A percentile compares a stretch with the other conserved stretches of the same genome.
Evolutionary conservation across 228 moss, liverwort and hornwort genomes (phyloP).

Genomic region (Sphagnum fallax): DNA sequence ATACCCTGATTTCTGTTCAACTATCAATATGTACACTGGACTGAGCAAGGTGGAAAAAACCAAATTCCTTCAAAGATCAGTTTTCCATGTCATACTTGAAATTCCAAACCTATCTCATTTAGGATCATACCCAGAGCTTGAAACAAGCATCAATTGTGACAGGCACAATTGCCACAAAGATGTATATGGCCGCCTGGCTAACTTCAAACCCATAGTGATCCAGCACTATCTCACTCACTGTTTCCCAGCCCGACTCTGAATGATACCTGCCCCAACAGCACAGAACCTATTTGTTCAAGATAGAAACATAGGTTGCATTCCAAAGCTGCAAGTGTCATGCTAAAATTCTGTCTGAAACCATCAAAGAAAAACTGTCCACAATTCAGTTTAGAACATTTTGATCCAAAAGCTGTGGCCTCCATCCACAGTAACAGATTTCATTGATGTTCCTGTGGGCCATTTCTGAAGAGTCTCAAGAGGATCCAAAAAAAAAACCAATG

Average conservation of each 20-base stretch:
- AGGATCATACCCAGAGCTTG: constrained; percentile 83
- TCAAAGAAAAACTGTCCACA: too few relatives aligned
- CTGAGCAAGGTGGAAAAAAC: not conserved
- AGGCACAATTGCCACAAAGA: constrained; percentile 93
- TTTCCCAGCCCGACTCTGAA: constrained; percentile 98
- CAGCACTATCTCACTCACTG: constrained; percentile 90
- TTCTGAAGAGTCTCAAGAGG: too few relatives aligned
- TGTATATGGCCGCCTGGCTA: constrained; percentile 60
- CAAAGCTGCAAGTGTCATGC: too few relatives aligned
- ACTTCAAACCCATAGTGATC: constrained; percentile 96
- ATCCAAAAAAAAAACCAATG: too few relatives aligned
- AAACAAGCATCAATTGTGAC: constrained; percentile 99
- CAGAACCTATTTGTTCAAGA: not conserved
- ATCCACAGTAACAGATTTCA: too few relatives aligned
- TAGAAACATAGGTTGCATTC: too few relatives aligned
- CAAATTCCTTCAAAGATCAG: not conserved
- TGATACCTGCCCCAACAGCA: constrained; percentile 60
- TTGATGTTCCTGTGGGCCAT: too few relatives aligned
- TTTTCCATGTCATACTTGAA: too few relatives aligned
- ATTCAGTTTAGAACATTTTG: too few relatives aligned
- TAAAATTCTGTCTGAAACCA: too few relatives aligned
- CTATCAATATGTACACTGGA: not conserved
- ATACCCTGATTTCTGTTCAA: not conserved
- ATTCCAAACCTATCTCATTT: not conserved
- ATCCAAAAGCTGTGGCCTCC: too few relatives aligned